These are phyloP conservation scores for Populus tomentosa DNA, from an alignment of 441 rosid species.

Conservation along the genomic window DNA sequence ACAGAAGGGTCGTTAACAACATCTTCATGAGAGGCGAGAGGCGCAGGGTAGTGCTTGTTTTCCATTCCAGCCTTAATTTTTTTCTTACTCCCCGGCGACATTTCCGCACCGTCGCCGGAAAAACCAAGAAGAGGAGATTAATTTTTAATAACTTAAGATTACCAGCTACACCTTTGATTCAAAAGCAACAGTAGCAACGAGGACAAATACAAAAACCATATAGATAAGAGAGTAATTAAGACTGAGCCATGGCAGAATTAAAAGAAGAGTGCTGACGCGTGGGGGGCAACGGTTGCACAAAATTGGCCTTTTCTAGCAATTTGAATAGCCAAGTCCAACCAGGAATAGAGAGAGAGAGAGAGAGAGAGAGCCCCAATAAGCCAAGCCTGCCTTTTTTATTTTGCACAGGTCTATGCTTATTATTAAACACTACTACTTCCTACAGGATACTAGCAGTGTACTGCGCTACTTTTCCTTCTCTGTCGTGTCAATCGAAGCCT, in stretches of 20 bases:
- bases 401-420: conserved; percentile 26
- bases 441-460: conserved; percentile 1
- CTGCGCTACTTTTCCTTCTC: conserved; percentile 20
- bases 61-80: conserved; percentile 13
- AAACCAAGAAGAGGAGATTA: neutral
- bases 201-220: conserved; percentile 8
- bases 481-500: conserved; percentile 59
- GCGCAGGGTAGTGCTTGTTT: conserved; percentile 51
- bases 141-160: neutral
- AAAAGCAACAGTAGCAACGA: conserved; percentile 1
- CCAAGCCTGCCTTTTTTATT: conserved; percentile 17
- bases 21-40: conserved; percentile 57
- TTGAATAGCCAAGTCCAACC: conserved; percentile 23
- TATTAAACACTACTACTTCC: conserved; percentile 28
- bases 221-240: conserved; percentile 32
- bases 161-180: neutral
- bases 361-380: conserved; percentile 10
- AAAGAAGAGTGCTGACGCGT: conserved; percentile 36
- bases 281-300: conserved; percentile 59
- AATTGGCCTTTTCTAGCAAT: conserved; percentile 54
- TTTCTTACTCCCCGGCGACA: conserved; percentile 43
- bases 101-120: conserved; percentile 20
- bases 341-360: neutral
- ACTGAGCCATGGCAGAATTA: conserved; percentile 21
- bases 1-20: conserved; percentile 39